Evolutionary conservation across 129 eudicot genomes (phyloP).

Genomic region (Pulicaria dysenterica): DNA sequence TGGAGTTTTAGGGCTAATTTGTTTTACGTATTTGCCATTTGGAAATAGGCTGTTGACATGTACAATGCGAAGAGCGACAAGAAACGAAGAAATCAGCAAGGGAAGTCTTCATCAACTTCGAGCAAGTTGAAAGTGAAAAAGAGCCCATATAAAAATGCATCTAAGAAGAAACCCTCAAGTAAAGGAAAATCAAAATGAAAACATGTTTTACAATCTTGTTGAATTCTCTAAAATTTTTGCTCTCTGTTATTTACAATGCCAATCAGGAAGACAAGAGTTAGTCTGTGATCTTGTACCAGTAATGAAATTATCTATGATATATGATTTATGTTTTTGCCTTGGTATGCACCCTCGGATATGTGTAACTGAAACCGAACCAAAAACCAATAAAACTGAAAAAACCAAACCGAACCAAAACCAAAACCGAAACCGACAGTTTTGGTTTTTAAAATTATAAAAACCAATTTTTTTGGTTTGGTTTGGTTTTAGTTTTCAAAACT

Average conservation of each 20-base stretch:
- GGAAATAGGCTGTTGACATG: slow-evolving; percentile 82
- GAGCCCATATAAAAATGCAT: slow-evolving; percentile 64
- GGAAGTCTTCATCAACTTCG: slow-evolving; percentile 50
- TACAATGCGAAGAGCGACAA: slow-evolving; percentile 85
- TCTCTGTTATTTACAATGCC: not conserved
- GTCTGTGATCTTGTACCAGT: slow-evolving; percentile 4
- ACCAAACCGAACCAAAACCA: too few relatives aligned
- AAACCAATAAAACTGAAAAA: too few relatives aligned
- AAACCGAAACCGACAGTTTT: too few relatives aligned
- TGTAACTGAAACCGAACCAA: too few relatives aligned
- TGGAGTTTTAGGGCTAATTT: not conserved
- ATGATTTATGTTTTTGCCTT: not conserved
- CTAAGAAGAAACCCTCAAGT: slow-evolving; percentile 44
- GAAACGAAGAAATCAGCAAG: slow-evolving; percentile 58
- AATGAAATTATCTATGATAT: slow-evolving; percentile 11
- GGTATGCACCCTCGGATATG: not conserved
- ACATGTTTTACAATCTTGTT: not conserved
- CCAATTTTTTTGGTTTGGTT: too few relatives aligned
- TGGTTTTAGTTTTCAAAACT: too few relatives aligned
- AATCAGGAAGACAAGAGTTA: not conserved
- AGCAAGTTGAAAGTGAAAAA: slow-evolving; percentile 66
- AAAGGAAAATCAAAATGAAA: slow-evolving; percentile 69
- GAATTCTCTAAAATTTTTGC: not conserved
- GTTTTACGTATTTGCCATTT: slow-evolving; percentile 9
- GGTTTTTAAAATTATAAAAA: too few relatives aligned